phyloP scores from a whole-genome alignment of 1,139 yeast species.

The Sugiyamaella sp. region DNA sequence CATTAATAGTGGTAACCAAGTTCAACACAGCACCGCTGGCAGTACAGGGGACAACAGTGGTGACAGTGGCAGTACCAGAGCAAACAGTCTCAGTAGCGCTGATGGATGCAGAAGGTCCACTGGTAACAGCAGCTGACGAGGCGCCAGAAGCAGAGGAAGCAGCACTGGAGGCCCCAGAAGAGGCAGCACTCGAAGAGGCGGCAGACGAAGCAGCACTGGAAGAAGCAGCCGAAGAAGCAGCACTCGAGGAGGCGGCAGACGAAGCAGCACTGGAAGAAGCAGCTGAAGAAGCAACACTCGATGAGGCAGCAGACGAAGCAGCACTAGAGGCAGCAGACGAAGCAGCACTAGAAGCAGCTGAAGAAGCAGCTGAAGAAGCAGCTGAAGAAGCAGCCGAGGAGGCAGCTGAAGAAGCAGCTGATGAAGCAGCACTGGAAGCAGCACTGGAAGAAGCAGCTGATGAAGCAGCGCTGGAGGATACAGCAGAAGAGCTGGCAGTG shows the following conservation, averaged over 20 bases:
- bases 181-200: neutral
- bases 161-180: too few species aligned
- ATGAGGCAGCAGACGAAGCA: neutral
- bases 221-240: neutral
- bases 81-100: neutral
- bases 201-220: neutral
- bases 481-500: neutral
- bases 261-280: neutral
- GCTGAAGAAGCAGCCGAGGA: neutral
- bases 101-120: conserved; percentile 1
- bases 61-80: conserved; percentile 2
- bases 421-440: neutral
- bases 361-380: conserved; percentile 3
- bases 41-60: conserved; percentile 8
- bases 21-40: neutral
- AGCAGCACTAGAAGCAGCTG: conserved; percentile 1
- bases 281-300: neutral
- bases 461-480: neutral
- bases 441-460: neutral
- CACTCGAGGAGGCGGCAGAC: neutral
- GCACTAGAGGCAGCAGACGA: neutral
- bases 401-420: conserved; percentile 2
- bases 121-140: neutral
- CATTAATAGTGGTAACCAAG: conserved; percentile 4
- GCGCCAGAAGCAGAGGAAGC: too few species aligned